A percentile compares a stretch with the other conserved stretches of the same genome.
Evolutionary conservation across 2,329 filamentous ascomycete genomes (phyloP).

Genomic region (Penicillium crustosum): DNA sequence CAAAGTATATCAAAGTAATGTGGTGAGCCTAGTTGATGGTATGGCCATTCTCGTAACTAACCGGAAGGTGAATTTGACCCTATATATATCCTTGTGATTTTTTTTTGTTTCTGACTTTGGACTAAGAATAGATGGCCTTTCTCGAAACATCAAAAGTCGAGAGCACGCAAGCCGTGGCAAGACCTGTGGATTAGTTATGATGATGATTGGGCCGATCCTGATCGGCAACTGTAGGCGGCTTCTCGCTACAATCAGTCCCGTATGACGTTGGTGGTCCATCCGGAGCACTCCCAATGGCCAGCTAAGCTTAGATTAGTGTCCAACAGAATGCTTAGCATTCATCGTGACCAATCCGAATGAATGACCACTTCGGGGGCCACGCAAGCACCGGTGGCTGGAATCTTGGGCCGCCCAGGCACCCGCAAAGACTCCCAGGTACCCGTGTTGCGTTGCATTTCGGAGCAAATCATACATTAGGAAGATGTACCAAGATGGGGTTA

Average conservation of each 20-base stretch:
- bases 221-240: constrained; percentile 14
- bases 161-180: constrained; percentile 25
- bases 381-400: constrained; percentile 24
- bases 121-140: constrained; percentile 22
- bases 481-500: not conserved
- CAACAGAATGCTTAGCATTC: constrained; percentile 25
- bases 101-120: not conserved
- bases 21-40: not conserved
- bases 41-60: not conserved
- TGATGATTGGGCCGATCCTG: constrained; percentile 19
- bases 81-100: not conserved
- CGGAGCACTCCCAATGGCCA: constrained; percentile 11
- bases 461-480: not conserved
- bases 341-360: constrained; percentile 15
- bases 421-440: constrained; percentile 7
- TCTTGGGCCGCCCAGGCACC: constrained; percentile 11
- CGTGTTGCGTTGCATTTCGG: not conserved
- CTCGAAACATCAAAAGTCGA: constrained; percentile 2
- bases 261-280: constrained; percentile 20
- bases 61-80: not conserved
- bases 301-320: constrained; percentile 2
- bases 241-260: constrained; percentile 8
- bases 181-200: constrained; percentile 2
- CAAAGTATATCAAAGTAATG: not conserved
- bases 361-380: constrained; percentile 5